A percentile compares a stretch with the other conserved stretches of the same genome.
phyloP scores from a whole-genome alignment of 768 basidiomycete genomes.

The Cytidiella melzeri region DNA sequence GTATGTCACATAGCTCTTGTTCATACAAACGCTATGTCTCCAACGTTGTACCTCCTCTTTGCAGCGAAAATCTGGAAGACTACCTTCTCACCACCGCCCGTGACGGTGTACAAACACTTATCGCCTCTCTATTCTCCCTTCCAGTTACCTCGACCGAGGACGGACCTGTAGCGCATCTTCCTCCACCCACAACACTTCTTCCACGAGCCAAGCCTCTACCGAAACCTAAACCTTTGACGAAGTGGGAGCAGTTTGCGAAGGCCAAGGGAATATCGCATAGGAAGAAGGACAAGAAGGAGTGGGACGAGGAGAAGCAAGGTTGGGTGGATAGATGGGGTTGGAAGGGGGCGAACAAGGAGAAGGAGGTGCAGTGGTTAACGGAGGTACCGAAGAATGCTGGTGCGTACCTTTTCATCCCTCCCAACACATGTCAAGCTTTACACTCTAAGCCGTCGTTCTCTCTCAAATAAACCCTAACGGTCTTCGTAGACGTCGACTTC shows the following conservation, averaged over 20 bases:
- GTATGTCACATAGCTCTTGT: slow-evolving; percentile 35
- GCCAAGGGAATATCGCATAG: slow-evolving; percentile 89
- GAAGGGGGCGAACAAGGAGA: slow-evolving; percentile 82
- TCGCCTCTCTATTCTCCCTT: slow-evolving; percentile 75
- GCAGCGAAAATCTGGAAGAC: slow-evolving; percentile 71
- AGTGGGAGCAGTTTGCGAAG: slow-evolving; percentile 94
- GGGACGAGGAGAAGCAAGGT: slow-evolving; percentile 93
- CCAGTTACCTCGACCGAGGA: slow-evolving; percentile 71
- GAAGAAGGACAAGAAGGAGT: slow-evolving; percentile 71
- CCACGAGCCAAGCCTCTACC: slow-evolving; percentile 92
- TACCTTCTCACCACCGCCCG: slow-evolving; percentile 75
- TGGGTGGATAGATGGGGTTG: slow-evolving; percentile 92
- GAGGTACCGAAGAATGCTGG: slow-evolving; percentile 87
- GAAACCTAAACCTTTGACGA: slow-evolving; percentile 86
- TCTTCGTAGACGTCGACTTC: slow-evolving; percentile 56
- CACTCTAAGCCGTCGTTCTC: too few relatives aligned
- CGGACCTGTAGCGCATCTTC: slow-evolving; percentile 80
- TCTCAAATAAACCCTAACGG: too few relatives aligned
- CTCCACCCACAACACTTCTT: slow-evolving; percentile 66
- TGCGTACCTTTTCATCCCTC: slow-evolving; percentile 33
- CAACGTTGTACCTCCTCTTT: not conserved
- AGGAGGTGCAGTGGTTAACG: slow-evolving; percentile 85
- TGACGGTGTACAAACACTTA: slow-evolving; percentile 76
- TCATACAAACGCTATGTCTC: not conserved
- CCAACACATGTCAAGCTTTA: too few relatives aligned